Base-by-base conservation (phyloP, 345 rosid species). In the Syzygium oleosum region DNA sequence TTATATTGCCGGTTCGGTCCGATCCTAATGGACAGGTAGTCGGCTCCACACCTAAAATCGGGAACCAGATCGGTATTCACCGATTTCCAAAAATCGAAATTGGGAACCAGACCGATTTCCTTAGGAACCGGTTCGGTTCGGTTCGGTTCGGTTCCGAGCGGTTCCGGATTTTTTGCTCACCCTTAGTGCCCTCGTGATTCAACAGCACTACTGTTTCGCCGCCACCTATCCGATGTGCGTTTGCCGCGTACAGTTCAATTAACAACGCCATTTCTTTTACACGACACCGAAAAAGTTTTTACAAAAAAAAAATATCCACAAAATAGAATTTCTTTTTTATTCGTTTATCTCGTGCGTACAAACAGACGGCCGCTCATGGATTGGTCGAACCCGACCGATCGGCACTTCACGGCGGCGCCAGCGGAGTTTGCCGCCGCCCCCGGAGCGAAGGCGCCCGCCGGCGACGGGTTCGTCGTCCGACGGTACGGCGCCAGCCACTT, bases 401-500 rank as follows among this genome's bases (percentile, higher is more conserved):
- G 94, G 87, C 97, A 96, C 55, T 91, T 85, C 34, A 92, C 98
- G 53, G 83, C 83, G 27, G 83, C 10, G 14, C 49, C 83, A 5
- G 9, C 83, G 61, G 85, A 84, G 85, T 22, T 12, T 1, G 77
- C 91, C 88, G 85, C 88, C 54, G 85, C 91, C 89, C 83, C 89
- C 51, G 90, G 92, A 41, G 90, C 38, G 0, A 68, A 10, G 25
- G 87, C 19, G 7, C 77, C 84, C 84, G 94, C 29, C 22, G 91
- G 89, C 23, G 86, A 65, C 43, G 93, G 91, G 84, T 91, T 96
- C 11, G 84, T 29, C 46, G 95, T 95, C 78, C 99, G 93, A 55
- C 93, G 92, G 91, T 94, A 94, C 7, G 97, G 91, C 27, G 94
- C 98, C 49, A 95, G 88, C 99, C 99, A 97, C 90, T 95, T 96